A percentile compares a stretch with the other conserved stretches of the same genome.
phyloP scores from a whole-genome alignment of 164 flowering plant genomes.

The Vitis rotundifolia region DNA sequence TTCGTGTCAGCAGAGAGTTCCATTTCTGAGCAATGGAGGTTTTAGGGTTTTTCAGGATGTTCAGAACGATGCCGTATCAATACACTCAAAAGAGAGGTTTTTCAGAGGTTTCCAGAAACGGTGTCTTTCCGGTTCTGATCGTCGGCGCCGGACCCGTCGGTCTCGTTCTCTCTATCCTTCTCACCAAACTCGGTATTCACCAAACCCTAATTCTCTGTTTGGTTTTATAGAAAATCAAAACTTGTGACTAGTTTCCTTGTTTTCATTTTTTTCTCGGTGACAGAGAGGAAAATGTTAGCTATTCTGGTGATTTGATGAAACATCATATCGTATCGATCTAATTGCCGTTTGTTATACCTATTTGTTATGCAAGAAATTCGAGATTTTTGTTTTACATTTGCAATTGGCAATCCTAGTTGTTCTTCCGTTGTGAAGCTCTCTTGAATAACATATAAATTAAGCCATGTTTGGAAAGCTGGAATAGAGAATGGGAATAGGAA shows the following conservation, averaged over 20 bases:
- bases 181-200: constrained; percentile 74
- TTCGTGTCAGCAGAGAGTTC: not conserved
- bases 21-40: constrained; percentile 22
- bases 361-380: too few relatives aligned
- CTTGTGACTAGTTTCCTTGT: not conserved
- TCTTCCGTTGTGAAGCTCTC: too few relatives aligned
- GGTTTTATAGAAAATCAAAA: not conserved
- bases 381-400: too few relatives aligned
- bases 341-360: too few relatives aligned
- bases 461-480: too few relatives aligned
- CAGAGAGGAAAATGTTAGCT: too few relatives aligned
- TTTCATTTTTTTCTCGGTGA: not conserved
- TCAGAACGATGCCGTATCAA: constrained; percentile 14
- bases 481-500: too few relatives aligned
- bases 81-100: constrained; percentile 26
- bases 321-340: too few relatives aligned
- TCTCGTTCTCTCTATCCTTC: constrained; percentile 79
- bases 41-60: constrained; percentile 18
- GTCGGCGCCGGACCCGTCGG: constrained; percentile 99
- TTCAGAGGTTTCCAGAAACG: constrained; percentile 18
- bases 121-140: constrained; percentile 73
- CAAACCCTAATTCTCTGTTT: not conserved
- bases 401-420: too few relatives aligned
- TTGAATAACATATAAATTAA: too few relatives aligned
- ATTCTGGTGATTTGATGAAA: too few relatives aligned